Evolutionary conservation across 176 grass and related monocot genomes (phyloP).

Genomic region (Triticum timopheevii): DNA sequence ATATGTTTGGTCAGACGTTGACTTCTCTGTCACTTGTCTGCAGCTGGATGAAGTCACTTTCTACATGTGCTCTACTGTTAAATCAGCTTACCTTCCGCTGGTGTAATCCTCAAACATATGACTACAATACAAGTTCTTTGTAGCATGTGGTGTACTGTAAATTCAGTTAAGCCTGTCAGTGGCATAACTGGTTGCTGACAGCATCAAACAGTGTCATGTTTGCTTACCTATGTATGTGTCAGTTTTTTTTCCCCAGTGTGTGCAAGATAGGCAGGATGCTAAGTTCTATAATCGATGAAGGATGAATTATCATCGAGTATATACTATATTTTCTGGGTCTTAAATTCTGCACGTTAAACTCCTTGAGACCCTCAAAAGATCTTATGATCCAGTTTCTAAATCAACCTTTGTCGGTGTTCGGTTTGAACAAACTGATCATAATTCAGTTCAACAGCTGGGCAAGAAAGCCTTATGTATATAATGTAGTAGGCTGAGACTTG

Average conservation of each 20-base stretch:
- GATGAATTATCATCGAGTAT: no score
- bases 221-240: not conserved
- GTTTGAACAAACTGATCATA: not conserved
- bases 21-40: not conserved
- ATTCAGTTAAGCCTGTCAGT: no score
- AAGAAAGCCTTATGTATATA: not conserved
- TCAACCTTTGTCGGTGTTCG: not conserved
- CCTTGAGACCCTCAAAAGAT: not conserved
- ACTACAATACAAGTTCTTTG: no score
- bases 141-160: no score
- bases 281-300: not conserved
- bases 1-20: not conserved
- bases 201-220: not conserved
- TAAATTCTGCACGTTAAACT: no score
- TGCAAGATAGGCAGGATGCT: not conserved
- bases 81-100: not conserved
- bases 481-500: not conserved
- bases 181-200: not conserved
- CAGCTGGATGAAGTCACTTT: not conserved
- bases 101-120: not conserved
- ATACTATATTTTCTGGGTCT: no score
- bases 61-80: not conserved
- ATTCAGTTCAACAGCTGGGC: not conserved
- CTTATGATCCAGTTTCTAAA: not conserved
- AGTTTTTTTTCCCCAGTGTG: not conserved